Percentiles rank a stretch among this genome's conserved stretches.
Evolutionary conservation across 2,329 filamentous ascomycete species (phyloP).

Genomic region (Pezicula carpinea): DNA sequence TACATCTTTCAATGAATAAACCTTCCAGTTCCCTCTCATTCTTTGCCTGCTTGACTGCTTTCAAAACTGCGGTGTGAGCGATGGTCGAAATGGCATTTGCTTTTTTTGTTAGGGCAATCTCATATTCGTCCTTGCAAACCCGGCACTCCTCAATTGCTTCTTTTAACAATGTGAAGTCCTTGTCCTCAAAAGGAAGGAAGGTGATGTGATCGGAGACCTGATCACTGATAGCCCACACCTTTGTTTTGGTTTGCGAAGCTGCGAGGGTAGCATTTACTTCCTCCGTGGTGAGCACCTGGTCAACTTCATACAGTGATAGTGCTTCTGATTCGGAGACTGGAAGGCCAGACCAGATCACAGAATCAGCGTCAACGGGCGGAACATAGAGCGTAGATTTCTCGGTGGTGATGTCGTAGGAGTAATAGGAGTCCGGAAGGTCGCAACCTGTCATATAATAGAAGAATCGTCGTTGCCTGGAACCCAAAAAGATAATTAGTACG

Average conservation of each 20-base stretch:
- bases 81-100: slow-evolving; percentile 67
- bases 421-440: slow-evolving; percentile 70
- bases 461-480: slow-evolving; percentile 71
- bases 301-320: slow-evolving; percentile 71
- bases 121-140: slow-evolving; percentile 70
- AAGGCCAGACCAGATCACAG: slow-evolving; percentile 89
- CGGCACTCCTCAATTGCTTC: slow-evolving; percentile 64
- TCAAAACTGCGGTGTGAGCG: slow-evolving; percentile 60
- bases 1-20: slow-evolving; percentile 70
- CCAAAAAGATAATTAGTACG: slow-evolving; percentile 3
- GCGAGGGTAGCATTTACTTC: slow-evolving; percentile 67
- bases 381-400: slow-evolving; percentile 82
- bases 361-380: slow-evolving; percentile 80
- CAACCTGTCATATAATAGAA: slow-evolving; percentile 96
- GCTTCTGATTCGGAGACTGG: slow-evolving; percentile 76
- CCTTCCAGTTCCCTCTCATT: slow-evolving; percentile 85
- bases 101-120: slow-evolving; percentile 67
- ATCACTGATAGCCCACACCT: slow-evolving; percentile 71
- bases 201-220: slow-evolving; percentile 70
- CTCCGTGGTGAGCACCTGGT: slow-evolving; percentile 66
- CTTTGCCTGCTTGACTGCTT: slow-evolving; percentile 55
- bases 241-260: slow-evolving; percentile 36
- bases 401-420: slow-evolving; percentile 73
- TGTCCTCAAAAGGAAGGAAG: slow-evolving; percentile 65
- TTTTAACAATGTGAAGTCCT: slow-evolving; percentile 51